Conservation (phyloP, 2,329 filamentous ascomycete species). For the Chaetomiaceae sp. region DNA sequence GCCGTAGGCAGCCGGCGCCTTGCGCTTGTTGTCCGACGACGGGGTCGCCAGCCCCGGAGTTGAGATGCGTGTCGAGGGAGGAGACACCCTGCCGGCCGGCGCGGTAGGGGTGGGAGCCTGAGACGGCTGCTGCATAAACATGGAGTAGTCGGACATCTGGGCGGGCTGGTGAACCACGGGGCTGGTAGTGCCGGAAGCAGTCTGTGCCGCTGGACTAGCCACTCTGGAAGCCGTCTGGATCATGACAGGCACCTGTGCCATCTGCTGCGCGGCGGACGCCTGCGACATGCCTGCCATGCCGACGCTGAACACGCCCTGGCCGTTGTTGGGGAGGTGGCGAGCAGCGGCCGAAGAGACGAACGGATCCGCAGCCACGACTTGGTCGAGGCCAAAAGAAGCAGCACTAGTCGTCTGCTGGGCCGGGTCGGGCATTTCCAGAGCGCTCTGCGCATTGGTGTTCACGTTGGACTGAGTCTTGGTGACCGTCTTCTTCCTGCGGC, state of each 20-base stretch:
- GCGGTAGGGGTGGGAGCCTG: background rate
- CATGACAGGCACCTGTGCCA: background rate
- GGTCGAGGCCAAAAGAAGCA: conserved; percentile 5
- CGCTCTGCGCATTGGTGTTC: background rate
- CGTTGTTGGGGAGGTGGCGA: no score
- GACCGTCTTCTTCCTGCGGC: conserved; percentile 1
- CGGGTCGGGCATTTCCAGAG: background rate
- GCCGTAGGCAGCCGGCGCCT: background rate
- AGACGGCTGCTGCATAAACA: conserved; percentile 1
- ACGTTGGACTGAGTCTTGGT: background rate
- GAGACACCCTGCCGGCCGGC: background rate
- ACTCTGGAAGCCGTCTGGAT: background rate
- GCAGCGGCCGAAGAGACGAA: background rate
- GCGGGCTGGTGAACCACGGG: background rate
- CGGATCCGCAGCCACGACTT: conserved; percentile 8
- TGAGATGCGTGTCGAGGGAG: background rate
- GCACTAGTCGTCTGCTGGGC: background rate
- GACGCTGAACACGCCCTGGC: no score
- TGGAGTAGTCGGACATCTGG: background rate
- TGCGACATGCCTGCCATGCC: no score
- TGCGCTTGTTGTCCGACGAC: conserved; percentile 16
- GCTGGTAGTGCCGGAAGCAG: background rate
- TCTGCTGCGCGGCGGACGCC: no score
- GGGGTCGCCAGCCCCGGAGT: background rate
- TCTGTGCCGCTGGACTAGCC: no score